Conservation (phyloP, 2,329 filamentous ascomycete species). For the Teratosphaeria gauchensis region DNA sequence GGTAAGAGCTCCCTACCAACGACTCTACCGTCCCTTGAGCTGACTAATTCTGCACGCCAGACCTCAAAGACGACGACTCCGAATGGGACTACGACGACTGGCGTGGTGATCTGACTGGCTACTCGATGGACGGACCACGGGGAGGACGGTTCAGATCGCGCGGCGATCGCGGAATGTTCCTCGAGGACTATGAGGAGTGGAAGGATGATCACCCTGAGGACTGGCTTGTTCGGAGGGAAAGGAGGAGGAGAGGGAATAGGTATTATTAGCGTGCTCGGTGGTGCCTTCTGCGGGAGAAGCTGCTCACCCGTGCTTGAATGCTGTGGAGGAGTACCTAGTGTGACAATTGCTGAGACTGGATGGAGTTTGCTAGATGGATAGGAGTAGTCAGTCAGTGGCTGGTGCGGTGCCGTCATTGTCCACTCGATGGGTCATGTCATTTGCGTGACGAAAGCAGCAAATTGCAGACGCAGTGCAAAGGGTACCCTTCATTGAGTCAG, state of each 20-base stretch:
- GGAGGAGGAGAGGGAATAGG: neutral
- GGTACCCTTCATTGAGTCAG: no score
- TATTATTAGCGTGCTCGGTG: no score
- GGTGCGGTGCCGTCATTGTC: no score
- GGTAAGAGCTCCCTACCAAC: neutral
- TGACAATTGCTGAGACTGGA: no score
- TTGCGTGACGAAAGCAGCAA: no score
- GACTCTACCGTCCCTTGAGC: neutral
- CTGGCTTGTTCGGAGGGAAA: neutral
- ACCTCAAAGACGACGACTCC: neutral
- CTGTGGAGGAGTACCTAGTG: no score
- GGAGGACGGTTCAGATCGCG: neutral
- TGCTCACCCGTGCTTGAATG: no score
- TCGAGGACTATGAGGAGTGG: neutral
- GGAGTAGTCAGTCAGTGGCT: no score
- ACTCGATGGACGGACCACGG: neutral
- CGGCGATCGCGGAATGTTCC: neutral
- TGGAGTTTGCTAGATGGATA: no score
- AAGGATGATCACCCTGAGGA: neutral
- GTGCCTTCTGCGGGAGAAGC: no score
- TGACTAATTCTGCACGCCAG: neutral
- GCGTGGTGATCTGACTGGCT: neutral
- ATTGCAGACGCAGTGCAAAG: no score
- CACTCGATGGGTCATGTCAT: no score
- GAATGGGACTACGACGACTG: neutral